A percentile compares a stretch with the other conserved stretches of the same genome.
Conservation (phyloP, 1,284 basidiomycete species). For the Moesziomyces sp. region DNA sequence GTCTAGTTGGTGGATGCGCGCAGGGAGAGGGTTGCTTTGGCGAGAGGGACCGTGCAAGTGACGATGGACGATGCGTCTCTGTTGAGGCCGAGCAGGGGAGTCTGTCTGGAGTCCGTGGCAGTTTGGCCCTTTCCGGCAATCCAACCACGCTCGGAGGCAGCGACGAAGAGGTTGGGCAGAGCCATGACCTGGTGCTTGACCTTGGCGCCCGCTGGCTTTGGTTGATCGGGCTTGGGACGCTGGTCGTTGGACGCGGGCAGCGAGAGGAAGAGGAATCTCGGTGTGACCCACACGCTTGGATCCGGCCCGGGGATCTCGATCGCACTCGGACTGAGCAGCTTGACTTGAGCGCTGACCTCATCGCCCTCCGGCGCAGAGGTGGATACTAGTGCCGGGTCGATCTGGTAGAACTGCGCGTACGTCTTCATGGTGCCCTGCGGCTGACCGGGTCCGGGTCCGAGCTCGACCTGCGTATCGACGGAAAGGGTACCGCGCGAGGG, state of each 20-base stretch:
- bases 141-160: constrained; percentile 52
- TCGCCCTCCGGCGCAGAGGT: constrained; percentile 5
- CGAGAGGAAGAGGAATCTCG: constrained; percentile 50
- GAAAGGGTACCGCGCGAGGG: constrained; percentile 80
- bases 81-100: constrained; percentile 20
- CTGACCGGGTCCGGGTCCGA: constrained; percentile 73
- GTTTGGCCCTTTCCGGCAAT: constrained; percentile 40
- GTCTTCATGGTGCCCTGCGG: constrained; percentile 67
- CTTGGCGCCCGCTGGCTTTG: constrained; percentile 2
- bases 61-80: constrained; percentile 37
- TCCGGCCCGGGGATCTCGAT: constrained; percentile 54
- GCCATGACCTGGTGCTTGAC: constrained; percentile 49
- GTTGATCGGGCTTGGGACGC: constrained; percentile 14
- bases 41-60: constrained; percentile 35
- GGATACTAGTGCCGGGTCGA: constrained; percentile 19
- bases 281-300: constrained; percentile 47
- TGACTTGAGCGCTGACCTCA: constrained; percentile 21
- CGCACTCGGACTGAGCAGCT: constrained; percentile 30
- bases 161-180: constrained; percentile 52
- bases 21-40: constrained; percentile 32
- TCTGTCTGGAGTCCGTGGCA: neutral
- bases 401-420: constrained; percentile 47
- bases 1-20: constrained; percentile 5
- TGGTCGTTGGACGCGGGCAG: constrained; percentile 32
- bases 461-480: constrained; percentile 75